Evolutionary conservation across 306 rosid genomes (phyloP), one percentile per base, ranked within the genome.

Genomic region (Purshia tridentata): DNA sequence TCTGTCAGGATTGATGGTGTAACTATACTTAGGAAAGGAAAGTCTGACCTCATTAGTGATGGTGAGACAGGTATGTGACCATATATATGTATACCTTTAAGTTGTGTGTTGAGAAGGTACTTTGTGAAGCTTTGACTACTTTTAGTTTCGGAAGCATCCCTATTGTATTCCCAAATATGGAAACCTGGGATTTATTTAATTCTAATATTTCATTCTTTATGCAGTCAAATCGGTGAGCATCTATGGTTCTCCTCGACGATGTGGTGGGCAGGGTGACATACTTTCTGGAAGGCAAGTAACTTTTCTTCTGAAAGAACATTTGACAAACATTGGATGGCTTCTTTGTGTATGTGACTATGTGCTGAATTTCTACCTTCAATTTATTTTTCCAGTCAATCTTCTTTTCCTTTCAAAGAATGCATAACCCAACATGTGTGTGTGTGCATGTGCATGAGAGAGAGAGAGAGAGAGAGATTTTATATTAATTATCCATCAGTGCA

Each of bases 231-330:
- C 95, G 65, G 95, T 90, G 63, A 85, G 92, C 82, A 78, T 90
- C 68, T 87, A 84, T 50, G 97, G 98, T 72, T 92, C 96, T 84
- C 95, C 92, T 68, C 87, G 98, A 58, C 92, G 98, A 64, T 92
- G 97, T 71, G 96, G 97, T 50, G 98, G 97, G 70, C 98, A 93
- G 80, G 98, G 98, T 47, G 98, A 93, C 77, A 87, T 93, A 76
- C 98, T 93, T 80, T 90, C 93, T 77, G 98, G 98, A 87, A 93
- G 97, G 98, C 82, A 87, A 83, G 98, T 81, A 39, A 23, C 13
- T 1, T 20, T 11, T 35, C 22, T 12, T 45, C 49, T 60, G 35
- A 20, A 70, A 41, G 15, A 44, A 51, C n/a, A 35, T 39, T 19
- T 53, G 58, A 10, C 58, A 53, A 18, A 53, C 58, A n/a, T 53